Evolutionary conservation across 768 basidiomycete species (phyloP), one percentile per base, ranked within the genome.

Genomic region (Hemileccinum impolitum): DNA sequence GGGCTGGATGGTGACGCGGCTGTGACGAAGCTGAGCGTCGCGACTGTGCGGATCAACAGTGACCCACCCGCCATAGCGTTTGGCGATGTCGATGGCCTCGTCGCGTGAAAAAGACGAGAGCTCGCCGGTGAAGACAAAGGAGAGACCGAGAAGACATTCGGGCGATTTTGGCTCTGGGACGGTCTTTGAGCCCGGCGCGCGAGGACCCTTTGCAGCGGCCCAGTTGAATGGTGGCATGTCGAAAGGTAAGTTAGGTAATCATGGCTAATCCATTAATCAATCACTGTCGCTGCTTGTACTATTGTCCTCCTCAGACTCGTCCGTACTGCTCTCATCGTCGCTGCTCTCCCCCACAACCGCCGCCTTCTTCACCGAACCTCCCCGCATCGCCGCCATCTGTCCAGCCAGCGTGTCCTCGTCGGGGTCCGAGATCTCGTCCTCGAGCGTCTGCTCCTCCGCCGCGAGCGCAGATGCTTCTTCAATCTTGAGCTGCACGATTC

Each of bases 391-490:
- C 6, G 94, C 94, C 91, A 98, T 95, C 74, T 99, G 96, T 8
- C 96, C 96, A 5, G 94, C 96, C 44, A 98, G 72, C 21, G 87
- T 81, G 67, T 98, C 96, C 68, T 98, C 96, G 26, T 98, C 96
- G 0, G 96, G 96, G 42, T 98, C 96, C 0, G 94, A 96, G 55
- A 98, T 99, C 51, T 96, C 94, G 61, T 97, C 94, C 31, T 95
- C 94, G 18, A 72, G 72, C 25, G 70, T 78, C 48, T 78, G 73
- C 35, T 85, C 85, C 6, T 84, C 83, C 0, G 72, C 71, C 11
- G 65, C 72, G 15, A 85, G 70, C 1, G 73, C 74, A 10, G 84
- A 76, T 4, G 79, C 71, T 36, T 91, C 85, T 45, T 94, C 90
- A 30, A 96, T 86, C 64, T 87, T 86, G 53, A 96, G 82, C 91